Evolutionary conservation across 495 filamentous ascomycete species (phyloP).

Genomic region (Hyaloscypha variabilis): DNA sequence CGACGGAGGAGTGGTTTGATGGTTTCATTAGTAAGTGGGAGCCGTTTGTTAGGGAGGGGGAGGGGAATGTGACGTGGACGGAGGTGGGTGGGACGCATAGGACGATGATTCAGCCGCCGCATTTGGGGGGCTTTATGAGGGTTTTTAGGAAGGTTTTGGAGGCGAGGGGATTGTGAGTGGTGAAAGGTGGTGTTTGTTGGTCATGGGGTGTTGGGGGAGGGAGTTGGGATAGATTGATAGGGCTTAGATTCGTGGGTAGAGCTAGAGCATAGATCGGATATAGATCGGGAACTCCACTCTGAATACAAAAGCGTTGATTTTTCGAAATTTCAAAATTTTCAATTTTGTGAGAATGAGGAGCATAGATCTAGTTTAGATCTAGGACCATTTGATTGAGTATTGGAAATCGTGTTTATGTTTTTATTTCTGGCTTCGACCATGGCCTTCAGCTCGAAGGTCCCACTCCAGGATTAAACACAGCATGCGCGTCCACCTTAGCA

Average conservation of each 20-base stretch:
- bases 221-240: no score
- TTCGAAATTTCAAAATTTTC: no score
- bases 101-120: slow-evolving; percentile 42
- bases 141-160: slow-evolving; percentile 34
- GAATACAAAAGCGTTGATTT: no score
- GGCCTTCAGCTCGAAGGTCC: not conserved
- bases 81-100: slow-evolving; percentile 43
- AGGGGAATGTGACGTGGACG: slow-evolving; percentile 32
- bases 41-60: slow-evolving; percentile 38
- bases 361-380: no score
- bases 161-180: slow-evolving; percentile 30
- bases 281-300: no score
- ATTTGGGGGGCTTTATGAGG: slow-evolving; percentile 37
- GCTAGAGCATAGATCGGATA: no score
- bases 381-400: no score
- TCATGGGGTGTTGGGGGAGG: no score
- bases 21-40: slow-evolving; percentile 46
- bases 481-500: slow-evolving; percentile 4
- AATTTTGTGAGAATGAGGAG: no score
- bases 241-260: no score
- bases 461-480: not conserved
- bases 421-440: not conserved
- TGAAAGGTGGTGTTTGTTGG: no score
- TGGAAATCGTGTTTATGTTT: not conserved
- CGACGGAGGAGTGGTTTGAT: slow-evolving; percentile 45